A percentile compares a stretch with the other conserved stretches of the same genome.
Conservation (phyloP, 164 flowering plant genomes). For the Euptelea pleiosperma region DNA sequence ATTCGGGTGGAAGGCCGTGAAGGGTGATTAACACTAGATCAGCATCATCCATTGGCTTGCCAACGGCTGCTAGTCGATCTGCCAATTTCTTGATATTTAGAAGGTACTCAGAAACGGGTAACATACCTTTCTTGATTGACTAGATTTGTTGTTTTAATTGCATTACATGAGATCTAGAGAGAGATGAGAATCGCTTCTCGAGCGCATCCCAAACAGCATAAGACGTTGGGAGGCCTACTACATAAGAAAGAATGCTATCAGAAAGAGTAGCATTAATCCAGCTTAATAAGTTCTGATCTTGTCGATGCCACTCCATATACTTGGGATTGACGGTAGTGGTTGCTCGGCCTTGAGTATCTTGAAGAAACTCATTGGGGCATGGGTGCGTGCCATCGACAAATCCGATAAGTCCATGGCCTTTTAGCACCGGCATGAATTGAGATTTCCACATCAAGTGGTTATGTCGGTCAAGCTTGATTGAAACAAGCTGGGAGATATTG, state of each 20-base stretch:
- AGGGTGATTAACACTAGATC: too few relatives aligned
- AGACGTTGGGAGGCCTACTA: neutral
- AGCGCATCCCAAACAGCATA: neutral
- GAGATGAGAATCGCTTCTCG: neutral
- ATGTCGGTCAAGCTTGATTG: too few relatives aligned
- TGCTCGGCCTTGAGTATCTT: neutral
- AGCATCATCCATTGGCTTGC: too few relatives aligned
- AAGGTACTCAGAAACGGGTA: too few relatives aligned
- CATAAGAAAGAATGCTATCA: neutral
- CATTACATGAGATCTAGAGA: neutral
- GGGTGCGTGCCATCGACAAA: neutral
- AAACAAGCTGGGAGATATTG: neutral
- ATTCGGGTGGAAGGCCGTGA: too few relatives aligned
- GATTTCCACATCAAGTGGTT: neutral
- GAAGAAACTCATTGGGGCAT: neutral
- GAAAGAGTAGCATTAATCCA: neutral
- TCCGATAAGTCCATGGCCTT: neutral
- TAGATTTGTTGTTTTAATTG: neutral
- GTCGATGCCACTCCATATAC: neutral
- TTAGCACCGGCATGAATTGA: neutral
- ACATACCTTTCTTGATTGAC: neutral
- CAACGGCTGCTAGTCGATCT: too few relatives aligned
- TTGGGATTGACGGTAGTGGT: neutral
- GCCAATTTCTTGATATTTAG: too few relatives aligned
- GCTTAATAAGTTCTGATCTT: neutral